Evolutionary conservation across 192 early-diverging fungal genomes (phyloP).

Genomic region (Linnemannia elongata): DNA sequence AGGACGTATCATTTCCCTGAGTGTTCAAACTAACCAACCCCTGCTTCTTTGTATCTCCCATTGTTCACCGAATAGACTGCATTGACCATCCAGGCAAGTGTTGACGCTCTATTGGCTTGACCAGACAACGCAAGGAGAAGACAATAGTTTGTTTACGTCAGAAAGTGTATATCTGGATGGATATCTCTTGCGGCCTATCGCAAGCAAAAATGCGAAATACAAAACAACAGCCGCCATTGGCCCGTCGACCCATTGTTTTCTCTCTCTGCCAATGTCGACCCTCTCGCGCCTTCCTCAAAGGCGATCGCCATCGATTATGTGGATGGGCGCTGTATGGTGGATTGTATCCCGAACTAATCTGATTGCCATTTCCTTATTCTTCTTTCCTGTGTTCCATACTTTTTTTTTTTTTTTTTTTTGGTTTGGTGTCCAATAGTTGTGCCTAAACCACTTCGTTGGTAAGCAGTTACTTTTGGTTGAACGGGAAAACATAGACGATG

Average conservation of each 20-base stretch:
- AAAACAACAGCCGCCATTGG: background rate
- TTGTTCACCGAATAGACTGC: conserved; percentile 60
- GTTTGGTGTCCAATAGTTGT: conserved; percentile 50
- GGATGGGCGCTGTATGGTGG: background rate
- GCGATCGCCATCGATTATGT: background rate
- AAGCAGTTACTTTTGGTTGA: conserved; percentile 17
- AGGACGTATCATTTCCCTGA: conserved; percentile 10
- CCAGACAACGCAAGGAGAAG: background rate
- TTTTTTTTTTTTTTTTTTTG: background rate
- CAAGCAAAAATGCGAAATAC: conserved; percentile 3
- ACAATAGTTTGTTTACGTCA: background rate
- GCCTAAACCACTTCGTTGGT: conserved; percentile 74
- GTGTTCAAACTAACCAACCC: conserved; percentile 5
- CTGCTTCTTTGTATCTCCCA: conserved; percentile 7
- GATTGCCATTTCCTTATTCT: background rate
- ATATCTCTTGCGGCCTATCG: background rate
- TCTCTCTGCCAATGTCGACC: background rate
- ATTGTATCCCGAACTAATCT: background rate
- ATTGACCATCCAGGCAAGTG: conserved; percentile 69
- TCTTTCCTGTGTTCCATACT: background rate
- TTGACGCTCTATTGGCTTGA: conserved; percentile 7
- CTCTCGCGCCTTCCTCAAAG: background rate
- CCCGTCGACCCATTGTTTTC: background rate
- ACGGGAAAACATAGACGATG: background rate
- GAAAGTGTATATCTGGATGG: background rate